These are phyloP conservation scores for Mycena filopes DNA, from an alignment of 768 basidiomycete species.

Conservation along the genomic window DNA sequence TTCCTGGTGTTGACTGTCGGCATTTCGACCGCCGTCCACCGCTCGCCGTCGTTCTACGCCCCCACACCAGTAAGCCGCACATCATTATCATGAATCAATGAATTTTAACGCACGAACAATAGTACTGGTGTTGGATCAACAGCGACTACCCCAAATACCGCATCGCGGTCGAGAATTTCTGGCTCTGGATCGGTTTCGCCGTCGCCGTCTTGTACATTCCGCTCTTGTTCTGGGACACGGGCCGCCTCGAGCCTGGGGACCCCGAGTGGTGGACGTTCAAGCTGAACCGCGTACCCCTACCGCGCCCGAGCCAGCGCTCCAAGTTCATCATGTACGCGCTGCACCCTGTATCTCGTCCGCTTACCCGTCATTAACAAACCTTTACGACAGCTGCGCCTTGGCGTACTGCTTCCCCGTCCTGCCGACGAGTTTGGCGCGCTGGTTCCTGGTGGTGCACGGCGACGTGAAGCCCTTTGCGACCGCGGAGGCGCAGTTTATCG, in stretches of 20 bases:
- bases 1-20: constrained; percentile 13
- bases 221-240: constrained; percentile 14
- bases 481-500: constrained; percentile 16
- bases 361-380: too few species aligned
- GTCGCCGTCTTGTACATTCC: constrained; percentile 21
- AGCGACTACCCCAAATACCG: constrained; percentile 22
- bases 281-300: not conserved
- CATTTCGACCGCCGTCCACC: constrained; percentile 8
- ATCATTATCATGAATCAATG: too few species aligned
- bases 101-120: not conserved
- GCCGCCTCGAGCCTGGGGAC: constrained; percentile 1
- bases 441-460: constrained; percentile 19
- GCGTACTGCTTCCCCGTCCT: constrained; percentile 22
- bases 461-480: constrained; percentile 24
- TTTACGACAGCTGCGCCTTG: constrained; percentile 13
- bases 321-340: constrained; percentile 11
- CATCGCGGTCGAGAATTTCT: constrained; percentile 22
- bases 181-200: constrained; percentile 28
- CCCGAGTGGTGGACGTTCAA: constrained; percentile 27
- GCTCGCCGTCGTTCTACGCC: constrained; percentile 12
- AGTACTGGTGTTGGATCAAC: constrained; percentile 34
- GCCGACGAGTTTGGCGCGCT: constrained; percentile 17
- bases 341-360: too few species aligned
- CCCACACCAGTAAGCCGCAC: constrained; percentile 17
- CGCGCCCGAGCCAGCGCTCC: not conserved